Conservation (phyloP, 2,329 filamentous ascomycete species). For the Diaporthe sp. region DNA sequence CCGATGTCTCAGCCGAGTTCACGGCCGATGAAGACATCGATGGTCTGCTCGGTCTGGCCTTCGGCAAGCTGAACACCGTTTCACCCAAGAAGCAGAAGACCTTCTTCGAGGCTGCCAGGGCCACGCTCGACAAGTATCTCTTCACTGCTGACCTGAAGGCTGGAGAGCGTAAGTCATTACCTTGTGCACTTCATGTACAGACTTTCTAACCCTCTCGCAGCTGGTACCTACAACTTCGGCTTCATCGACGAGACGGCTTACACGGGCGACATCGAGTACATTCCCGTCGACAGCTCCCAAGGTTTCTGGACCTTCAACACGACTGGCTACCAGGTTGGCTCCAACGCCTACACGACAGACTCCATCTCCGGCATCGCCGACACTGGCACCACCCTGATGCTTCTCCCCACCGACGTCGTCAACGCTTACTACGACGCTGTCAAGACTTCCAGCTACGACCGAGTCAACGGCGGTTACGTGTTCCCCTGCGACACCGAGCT, state of each 20-base stretch:
- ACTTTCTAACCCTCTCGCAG: conserved; percentile 35
- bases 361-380: conserved; percentile 65
- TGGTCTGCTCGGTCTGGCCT: conserved; percentile 61
- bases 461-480: conserved; percentile 56
- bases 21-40: conserved; percentile 56
- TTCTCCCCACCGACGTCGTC: conserved; percentile 62
- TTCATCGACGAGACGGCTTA: conserved; percentile 70
- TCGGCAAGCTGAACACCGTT: conserved; percentile 61
- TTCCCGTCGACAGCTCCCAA: conserved; percentile 64
- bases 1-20: conserved; percentile 57
- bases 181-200: neutral
- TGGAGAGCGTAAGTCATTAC: conserved; percentile 48
- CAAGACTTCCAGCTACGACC: conserved; percentile 55
- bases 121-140: conserved; percentile 48
- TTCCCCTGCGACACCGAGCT: conserved; percentile 53
- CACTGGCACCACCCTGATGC: conserved; percentile 70
- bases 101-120: conserved; percentile 54
- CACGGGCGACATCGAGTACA: conserved; percentile 70
- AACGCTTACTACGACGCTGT: conserved; percentile 66
- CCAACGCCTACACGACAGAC: conserved; percentile 49
- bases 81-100: conserved; percentile 57
- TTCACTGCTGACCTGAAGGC: conserved; percentile 52
- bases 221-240: conserved; percentile 54
- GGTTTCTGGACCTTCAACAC: conserved; percentile 75
- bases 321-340: conserved; percentile 54